Evolutionary conservation across 768 basidiomycete species (phyloP).

Genomic region (Naganishia vaughanmartiniae): DNA sequence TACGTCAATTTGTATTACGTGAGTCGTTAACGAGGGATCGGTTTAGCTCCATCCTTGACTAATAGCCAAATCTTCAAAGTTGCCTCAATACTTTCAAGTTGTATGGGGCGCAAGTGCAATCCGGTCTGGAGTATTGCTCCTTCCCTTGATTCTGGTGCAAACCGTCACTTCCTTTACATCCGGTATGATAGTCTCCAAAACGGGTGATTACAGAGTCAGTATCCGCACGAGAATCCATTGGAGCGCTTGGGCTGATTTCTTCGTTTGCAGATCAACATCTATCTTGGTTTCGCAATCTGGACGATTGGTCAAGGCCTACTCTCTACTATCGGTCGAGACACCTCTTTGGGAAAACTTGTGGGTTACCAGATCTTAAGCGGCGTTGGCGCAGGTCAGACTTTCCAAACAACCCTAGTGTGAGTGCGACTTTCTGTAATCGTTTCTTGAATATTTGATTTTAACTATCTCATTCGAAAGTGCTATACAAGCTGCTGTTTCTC

Average conservation of each 20-base stretch:
- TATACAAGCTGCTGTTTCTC: constrained; percentile 69
- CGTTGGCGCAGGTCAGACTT: constrained; percentile 61
- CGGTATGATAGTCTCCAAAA: constrained; percentile 64
- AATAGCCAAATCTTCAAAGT: constrained; percentile 43
- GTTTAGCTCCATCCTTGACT: not conserved
- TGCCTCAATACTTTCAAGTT: constrained; percentile 74
- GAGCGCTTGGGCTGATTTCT: not conserved
- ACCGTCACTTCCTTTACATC: constrained; percentile 57
- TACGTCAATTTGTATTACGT: constrained; percentile 30
- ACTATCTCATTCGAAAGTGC: constrained; percentile 63
- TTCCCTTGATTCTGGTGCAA: constrained; percentile 68
- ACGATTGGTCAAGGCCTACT: constrained; percentile 68
- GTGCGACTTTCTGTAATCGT: not conserved
- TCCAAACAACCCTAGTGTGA: constrained; percentile 38
- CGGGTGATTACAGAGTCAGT: constrained; percentile 59
- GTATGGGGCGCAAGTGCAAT: constrained; percentile 67
- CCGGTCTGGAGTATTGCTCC: constrained; percentile 64
- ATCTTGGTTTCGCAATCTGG: constrained; percentile 67
- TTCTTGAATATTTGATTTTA: not conserved
- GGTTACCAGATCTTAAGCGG: constrained; percentile 65
- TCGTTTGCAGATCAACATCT: constrained; percentile 59
- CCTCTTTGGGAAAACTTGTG: constrained; percentile 59
- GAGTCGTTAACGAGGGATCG: constrained; percentile 53
- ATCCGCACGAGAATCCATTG: constrained; percentile 3
- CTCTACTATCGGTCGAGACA: constrained; percentile 61